Percentiles rank a stretch among this genome's conserved stretches.
Evolutionary conservation across 2,329 filamentous ascomycete species (phyloP).

Genomic region (Colletotrichum caudatum): DNA sequence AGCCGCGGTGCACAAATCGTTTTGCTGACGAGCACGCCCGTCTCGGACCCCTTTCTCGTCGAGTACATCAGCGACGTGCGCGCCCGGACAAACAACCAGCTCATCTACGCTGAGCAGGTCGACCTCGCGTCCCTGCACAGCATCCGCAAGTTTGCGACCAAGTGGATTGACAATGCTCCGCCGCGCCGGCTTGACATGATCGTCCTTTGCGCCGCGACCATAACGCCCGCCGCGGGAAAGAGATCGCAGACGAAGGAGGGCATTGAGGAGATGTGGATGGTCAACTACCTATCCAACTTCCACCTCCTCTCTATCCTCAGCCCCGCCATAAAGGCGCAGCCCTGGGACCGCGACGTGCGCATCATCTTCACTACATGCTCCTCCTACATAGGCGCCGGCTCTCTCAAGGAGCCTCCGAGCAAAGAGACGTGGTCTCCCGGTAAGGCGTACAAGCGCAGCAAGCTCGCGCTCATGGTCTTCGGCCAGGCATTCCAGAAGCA

Average conservation of each 20-base stretch:
- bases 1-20: conserved; percentile 88
- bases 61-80: conserved; percentile 94
- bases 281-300: conserved; percentile 97
- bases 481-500: conserved; percentile 93
- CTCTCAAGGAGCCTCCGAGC: conserved; percentile 67
- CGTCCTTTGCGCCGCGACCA: conserved; percentile 84
- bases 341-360: conserved; percentile 91
- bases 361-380: conserved; percentile 89
- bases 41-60: conserved; percentile 87
- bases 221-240: conserved; percentile 75
- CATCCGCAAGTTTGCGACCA: conserved; percentile 92
- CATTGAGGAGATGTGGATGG: conserved; percentile 89
- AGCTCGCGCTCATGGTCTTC: conserved; percentile 89
- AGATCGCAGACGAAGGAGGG: conserved; percentile 78
- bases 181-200: conserved; percentile 91
- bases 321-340: conserved; percentile 90
- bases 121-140: conserved; percentile 90
- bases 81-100: conserved; percentile 78
- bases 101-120: conserved; percentile 96
- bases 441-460: conserved; percentile 72
- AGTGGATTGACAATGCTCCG: conserved; percentile 97
- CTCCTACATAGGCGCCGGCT: conserved; percentile 83
- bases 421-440: conserved; percentile 66
- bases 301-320: conserved; percentile 92
- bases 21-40: conserved; percentile 84